Base-by-base conservation (phyloP, 306 rosid genomes). In the Cyclanthera cordifolia region DNA sequence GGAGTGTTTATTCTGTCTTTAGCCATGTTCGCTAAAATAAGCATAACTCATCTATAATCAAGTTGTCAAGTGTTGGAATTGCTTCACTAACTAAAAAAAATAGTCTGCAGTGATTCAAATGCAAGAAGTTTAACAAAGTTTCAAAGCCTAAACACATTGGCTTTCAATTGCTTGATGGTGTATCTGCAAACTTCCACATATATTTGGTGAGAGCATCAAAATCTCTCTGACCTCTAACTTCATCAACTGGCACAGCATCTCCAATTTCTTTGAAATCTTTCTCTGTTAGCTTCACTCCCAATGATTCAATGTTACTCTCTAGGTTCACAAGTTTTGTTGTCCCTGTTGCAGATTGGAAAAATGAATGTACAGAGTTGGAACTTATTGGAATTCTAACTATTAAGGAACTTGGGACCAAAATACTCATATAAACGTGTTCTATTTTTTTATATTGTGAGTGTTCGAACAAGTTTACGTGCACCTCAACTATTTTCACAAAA, bases 291-390 rank as follows among this genome's bases (percentile, higher is more conserved):
- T 81, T 81, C 51, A 84, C 80, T 12, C 15, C 15, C 82, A 89
- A 57, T 41, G 93, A 83, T 50, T 78, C 86, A 39, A 86, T 70
- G 74, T 89, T 89, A 81, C 52, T 79, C 43, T 79, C 88, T 37
- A 89, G 84, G 82, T 89, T 85, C 77, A 56, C 71, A 50, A 81
- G 49, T 71, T 81, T 82, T 43, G 88, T 86, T 58, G 96, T 86
- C 28, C 90, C 96, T 86, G 61, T 37, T 45, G 21, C 37, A 21
- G 2, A 41, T 3, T 63, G 6, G 7, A 41, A 21, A 56, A 43
- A 64, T 0, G 6, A 64, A 61, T 12, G 21, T 12, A 41, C 37
- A 20, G 20, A 64, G 50, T 63, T 37, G 32, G 17, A 19, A 61
- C n/a, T n/a, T n/a, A n/a, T n/a, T n/a, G n/a, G n/a, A n/a, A n/a